Evolutionary conservation across 306 rosid species (phyloP), one percentile per base, ranked within the genome.

Genomic region (Gastrolobium villosum): DNA sequence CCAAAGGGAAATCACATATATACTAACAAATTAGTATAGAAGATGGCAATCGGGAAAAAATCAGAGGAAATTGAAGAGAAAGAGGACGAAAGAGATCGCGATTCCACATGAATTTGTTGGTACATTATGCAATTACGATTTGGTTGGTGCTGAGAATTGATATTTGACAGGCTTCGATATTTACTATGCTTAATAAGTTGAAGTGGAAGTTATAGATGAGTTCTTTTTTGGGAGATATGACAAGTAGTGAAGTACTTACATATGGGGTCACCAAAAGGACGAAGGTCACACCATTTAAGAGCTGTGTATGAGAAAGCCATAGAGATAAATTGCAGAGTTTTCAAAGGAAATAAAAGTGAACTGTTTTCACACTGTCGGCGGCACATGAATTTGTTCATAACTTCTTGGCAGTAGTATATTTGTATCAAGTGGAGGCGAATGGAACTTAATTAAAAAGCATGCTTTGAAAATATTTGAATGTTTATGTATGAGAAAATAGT

Each of bases 241-340:
- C 53, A 62, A 79, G 75, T 54, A 26, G 79, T 62, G 41, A 53
- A 70, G 59, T 70, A 77, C 75, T 70, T 53, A 7, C 32, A 55
- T 37, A 62, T 62, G 82, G 87, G 82, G 72, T 65, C 75, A 55
- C 45, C 7, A 7, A 72, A 84, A 79, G 55, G 84, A 72, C 76
- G 34, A 67, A 30, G 53, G 46, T 8, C 32, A 45, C 37, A 78
- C 57, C 39, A 40, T 74, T 41, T 32, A 32, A 76, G 53, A 65
- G 50, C 13, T 14, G 14, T 60, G 70, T 56, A 13, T 34, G 48
- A 64, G 41, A 60, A 48, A 55, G 64, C 76, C 71, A 75, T 52
- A 31, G 36, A 37, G 43, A 67, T 49, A 14, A 59, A 57, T 67
- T 59, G 31, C 45, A 70, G 65, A 20, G 9, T 46, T 62, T 43